A percentile compares a stretch with the other conserved stretches of the same genome.
Evolutionary conservation across 2,329 filamentous ascomycete species (phyloP).

Genomic region (Colletotrichum viniferum): DNA sequence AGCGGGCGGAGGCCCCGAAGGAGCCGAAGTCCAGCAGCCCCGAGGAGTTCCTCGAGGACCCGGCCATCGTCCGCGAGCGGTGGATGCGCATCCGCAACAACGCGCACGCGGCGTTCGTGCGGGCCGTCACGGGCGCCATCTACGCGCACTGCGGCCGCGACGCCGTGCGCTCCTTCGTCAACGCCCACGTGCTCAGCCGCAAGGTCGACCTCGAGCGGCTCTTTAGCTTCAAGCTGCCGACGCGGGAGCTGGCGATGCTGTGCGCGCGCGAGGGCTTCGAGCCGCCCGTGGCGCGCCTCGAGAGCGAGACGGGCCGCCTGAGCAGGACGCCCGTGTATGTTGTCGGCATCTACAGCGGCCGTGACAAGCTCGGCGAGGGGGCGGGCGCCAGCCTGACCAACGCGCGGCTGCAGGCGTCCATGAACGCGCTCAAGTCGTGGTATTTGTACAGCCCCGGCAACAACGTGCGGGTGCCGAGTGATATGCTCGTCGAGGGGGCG

Average conservation of each 20-base stretch:
- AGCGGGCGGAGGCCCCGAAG: background rate
- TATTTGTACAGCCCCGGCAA: constrained; percentile 87
- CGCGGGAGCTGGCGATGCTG: constrained; percentile 80
- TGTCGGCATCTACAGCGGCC: constrained; percentile 90
- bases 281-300: constrained; percentile 80
- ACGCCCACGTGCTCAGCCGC: constrained; percentile 81
- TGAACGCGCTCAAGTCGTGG: constrained; percentile 89
- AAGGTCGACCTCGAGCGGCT: constrained; percentile 76
- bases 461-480: constrained; percentile 70
- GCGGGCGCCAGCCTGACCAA: constrained; percentile 77
- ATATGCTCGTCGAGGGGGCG: constrained; percentile 66
- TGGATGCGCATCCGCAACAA: constrained; percentile 74
- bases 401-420: constrained; percentile 79
- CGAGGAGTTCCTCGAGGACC: constrained; percentile 10
- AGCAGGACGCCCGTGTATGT: constrained; percentile 90
- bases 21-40: constrained; percentile 23
- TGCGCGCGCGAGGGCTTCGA: constrained; percentile 92
- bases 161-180: constrained; percentile 81
- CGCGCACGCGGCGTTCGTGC: constrained; percentile 78
- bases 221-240: constrained; percentile 85
- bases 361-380: constrained; percentile 92
- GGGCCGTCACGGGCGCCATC: constrained; percentile 81
- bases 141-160: constrained; percentile 84
- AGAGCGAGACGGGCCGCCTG: constrained; percentile 87
- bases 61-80: constrained; percentile 26